A percentile compares a stretch with the other conserved stretches of the same genome.
phyloP scores from a whole-genome alignment of 257 asterid genomes.

The Primulina tabacum region DNA sequence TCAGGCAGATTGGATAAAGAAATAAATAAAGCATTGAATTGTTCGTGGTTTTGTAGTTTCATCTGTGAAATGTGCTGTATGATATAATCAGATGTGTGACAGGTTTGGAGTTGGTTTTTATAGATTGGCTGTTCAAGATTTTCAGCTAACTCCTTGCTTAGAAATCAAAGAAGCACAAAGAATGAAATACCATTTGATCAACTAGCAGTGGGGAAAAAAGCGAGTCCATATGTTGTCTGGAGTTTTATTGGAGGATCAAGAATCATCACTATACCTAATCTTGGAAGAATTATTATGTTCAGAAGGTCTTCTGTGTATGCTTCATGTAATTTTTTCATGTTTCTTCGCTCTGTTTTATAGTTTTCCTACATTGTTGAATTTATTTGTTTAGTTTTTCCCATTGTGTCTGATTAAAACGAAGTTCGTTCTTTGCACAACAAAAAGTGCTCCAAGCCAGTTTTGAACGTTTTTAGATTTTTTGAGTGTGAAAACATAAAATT shows the following conservation, averaged over 20 bases:
- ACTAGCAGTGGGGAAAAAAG: conserved; percentile 27
- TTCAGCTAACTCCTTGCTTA: conserved; percentile 19
- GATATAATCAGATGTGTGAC: conserved; percentile 5
- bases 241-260: conserved; percentile 44
- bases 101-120: conserved; percentile 21
- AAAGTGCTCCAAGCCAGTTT: background rate
- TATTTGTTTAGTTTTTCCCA: background rate
- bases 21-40: background rate
- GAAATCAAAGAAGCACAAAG: conserved; percentile 27
- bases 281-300: conserved; percentile 23
- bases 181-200: conserved; percentile 25
- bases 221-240: conserved; percentile 29
- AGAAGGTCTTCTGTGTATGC: conserved; percentile 40
- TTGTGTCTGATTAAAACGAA: too few relatives aligned
- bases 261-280: conserved; percentile 26
- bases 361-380: conserved; percentile 4
- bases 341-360: conserved; percentile 7
- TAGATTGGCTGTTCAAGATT: conserved; percentile 38
- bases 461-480: conserved; percentile 1
- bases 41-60: background rate
- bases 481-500: background rate
- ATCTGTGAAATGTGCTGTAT: background rate
- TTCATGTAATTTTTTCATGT: conserved; percentile 52
- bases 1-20: background rate
- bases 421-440: background rate